These are phyloP conservation scores for Brettanomyces bruxellensis DNA, from an alignment of 805 yeast species.

Conservation along the genomic window DNA sequence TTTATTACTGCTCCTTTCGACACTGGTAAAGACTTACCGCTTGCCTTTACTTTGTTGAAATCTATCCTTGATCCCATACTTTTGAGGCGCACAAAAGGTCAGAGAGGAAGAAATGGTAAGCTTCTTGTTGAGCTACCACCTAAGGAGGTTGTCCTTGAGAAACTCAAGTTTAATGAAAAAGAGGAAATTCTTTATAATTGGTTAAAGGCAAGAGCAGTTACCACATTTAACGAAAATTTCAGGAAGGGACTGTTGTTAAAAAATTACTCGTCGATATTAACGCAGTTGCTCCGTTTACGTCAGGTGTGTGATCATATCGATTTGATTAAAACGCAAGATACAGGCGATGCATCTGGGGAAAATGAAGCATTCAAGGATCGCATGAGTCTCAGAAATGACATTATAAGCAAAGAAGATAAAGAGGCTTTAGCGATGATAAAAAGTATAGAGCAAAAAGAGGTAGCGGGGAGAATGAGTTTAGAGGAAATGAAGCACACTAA, in stretches of 20 bases:
- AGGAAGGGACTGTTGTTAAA: conserved; percentile 60
- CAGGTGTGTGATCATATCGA: conserved; percentile 84
- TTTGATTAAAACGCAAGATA: conserved; percentile 33
- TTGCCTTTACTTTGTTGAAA: conserved; percentile 78
- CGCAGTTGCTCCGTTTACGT: conserved; percentile 74
- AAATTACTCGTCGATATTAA: conserved; percentile 68
- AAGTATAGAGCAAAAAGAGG: conserved; percentile 18
- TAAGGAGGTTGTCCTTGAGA: conserved; percentile 63
- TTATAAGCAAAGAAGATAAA: conserved; percentile 8
- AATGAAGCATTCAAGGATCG: conserved; percentile 34
- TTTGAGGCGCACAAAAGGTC: conserved; percentile 76
- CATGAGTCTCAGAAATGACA: conserved; percentile 5
- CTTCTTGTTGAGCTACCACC: conserved; percentile 70
- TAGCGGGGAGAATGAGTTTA: conserved; percentile 12
- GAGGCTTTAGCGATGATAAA: conserved; percentile 17
- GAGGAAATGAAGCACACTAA: conserved; percentile 19
- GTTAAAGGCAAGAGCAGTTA: conserved; percentile 59
- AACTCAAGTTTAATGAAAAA: conserved; percentile 52
- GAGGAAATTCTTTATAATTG: conserved; percentile 62
- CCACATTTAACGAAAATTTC: conserved; percentile 49
- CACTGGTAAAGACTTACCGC: conserved; percentile 47
- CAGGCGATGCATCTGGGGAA: conserved; percentile 27
- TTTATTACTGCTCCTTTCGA: conserved; percentile 81
- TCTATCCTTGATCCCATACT: conserved; percentile 77
- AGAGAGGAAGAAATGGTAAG: conserved; percentile 66